Evolutionary conservation across 768 basidiomycete species (phyloP).

Genomic region (Mycena pura): DNA sequence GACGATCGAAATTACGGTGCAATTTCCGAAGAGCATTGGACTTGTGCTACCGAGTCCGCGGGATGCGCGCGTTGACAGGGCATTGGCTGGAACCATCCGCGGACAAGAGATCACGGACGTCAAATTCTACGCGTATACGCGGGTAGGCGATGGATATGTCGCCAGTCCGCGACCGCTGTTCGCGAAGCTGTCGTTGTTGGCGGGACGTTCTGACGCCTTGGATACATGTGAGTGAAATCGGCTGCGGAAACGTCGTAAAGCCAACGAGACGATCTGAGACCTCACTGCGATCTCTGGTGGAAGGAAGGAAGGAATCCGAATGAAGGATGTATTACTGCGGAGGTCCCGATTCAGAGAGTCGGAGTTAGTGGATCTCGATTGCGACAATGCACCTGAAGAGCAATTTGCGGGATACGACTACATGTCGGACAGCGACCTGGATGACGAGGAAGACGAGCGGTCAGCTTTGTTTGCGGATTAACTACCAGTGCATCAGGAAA

Average conservation of each 20-base stretch:
- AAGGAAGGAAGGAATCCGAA: no score
- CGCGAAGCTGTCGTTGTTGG: background rate
- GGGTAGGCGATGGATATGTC: background rate
- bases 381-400: background rate
- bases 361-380: background rate
- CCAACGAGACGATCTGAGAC: no score
- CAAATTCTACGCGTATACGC: constrained; percentile 10
- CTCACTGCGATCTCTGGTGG: background rate
- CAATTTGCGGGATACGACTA: background rate
- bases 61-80: background rate
- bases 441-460: background rate
- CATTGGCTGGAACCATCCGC: background rate
- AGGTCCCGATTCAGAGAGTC: constrained; percentile 8
- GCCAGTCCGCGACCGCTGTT: constrained; percentile 1
- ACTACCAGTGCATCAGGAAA: no score
- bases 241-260: no score
- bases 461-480: background rate
- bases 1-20: background rate
- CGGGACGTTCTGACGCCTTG: background rate
- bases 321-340: no score
- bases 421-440: constrained; percentile 12
- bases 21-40: background rate
- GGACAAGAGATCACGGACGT: constrained; percentile 3
- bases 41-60: background rate
- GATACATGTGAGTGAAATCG: background rate